phyloP scores from a whole-genome alignment of 768 basidiomycete genomes.

The Trametes maxima region DNA sequence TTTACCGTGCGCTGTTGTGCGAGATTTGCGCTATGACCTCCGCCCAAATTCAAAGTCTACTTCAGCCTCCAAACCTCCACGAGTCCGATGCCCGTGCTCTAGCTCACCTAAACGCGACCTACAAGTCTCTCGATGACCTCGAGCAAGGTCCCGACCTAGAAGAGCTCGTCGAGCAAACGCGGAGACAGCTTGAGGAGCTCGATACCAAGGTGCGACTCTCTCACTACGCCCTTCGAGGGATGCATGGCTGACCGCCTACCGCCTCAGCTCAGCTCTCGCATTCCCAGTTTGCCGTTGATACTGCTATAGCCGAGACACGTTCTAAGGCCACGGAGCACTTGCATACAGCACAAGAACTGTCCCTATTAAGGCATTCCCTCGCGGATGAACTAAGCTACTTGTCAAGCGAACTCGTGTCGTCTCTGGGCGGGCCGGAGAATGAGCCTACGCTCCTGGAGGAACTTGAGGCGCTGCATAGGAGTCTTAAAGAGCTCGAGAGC shows the following conservation, averaged over 20 bases:
- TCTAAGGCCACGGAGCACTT: slow-evolving; percentile 50
- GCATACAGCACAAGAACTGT: slow-evolving; percentile 69
- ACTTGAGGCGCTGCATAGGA: slow-evolving; percentile 76
- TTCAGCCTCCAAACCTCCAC: slow-evolving; percentile 47
- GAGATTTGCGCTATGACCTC: slow-evolving; percentile 39
- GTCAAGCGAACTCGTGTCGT: slow-evolving; percentile 63
- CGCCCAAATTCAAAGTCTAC: slow-evolving; percentile 48
- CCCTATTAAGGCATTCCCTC: slow-evolving; percentile 74
- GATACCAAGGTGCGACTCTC: slow-evolving; percentile 32
- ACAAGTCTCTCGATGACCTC: slow-evolving; percentile 42
- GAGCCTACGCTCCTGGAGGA: slow-evolving; percentile 75
- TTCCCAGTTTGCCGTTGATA: slow-evolving; percentile 52
- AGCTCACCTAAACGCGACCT: slow-evolving; percentile 46
- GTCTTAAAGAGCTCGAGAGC: slow-evolving; percentile 73
- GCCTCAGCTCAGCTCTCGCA: slow-evolving; percentile 58
- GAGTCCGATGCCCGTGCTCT: slow-evolving; percentile 40
- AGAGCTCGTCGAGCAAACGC: slow-evolving; percentile 49
- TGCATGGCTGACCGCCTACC: slow-evolving; percentile 10
- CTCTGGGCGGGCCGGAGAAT: slow-evolving; percentile 48
- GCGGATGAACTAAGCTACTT: slow-evolving; percentile 77
- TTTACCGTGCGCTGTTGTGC: too few species aligned
- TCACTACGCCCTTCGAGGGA: background rate
- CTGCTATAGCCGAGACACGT: slow-evolving; percentile 52
- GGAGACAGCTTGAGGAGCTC: slow-evolving; percentile 32
- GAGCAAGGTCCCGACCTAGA: slow-evolving; percentile 47